Evolutionary conservation across 345 rosid species (phyloP), one percentile per base, ranked within the genome.

Genomic region (Citrus maxima): DNA sequence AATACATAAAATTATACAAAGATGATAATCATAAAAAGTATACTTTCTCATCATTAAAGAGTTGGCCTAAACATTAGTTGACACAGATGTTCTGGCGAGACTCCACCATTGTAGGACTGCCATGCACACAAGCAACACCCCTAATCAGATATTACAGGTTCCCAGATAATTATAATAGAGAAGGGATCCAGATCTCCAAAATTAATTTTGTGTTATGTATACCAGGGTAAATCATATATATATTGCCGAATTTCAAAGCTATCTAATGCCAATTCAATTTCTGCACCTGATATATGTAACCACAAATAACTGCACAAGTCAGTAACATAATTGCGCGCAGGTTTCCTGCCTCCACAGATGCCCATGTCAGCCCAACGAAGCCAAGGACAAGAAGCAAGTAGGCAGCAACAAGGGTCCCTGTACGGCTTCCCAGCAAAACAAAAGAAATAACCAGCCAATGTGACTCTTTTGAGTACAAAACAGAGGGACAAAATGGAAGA

Each of bases 261-360:
- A 61, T 3, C 56, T 67, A 51, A 65, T 60, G 14, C 54, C 35
- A 68, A 58, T 67, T 76, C 46, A 58, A 4, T 60, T 19, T 61
- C 51, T 59, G 27, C 78, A 88, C 98, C 93, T 95, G 97, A 85
- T 95, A 95, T 81, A 90, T 77, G 79, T 95, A 92, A 73, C 95
- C 97, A 42, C 97, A 95, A 6, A 78, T 12, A 70, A 93, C 84
- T 60, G 97, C 93, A n/a, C 84, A 88, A 77, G 88, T 82, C 46
- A 93, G 87, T 37, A 95, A 85, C 28, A 88, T 68, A 67, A 92
- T 86, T 70, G 98, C 85, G 27, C 83, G 89, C n/a, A 82, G 27
- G 14, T 78, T 92, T 82, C 90, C 85, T 38, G 89, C 90, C 56
- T 78, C 80, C 16, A 88, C 40, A 37, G 97, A 91, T 77, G 80